Evolutionary conservation across 148 eudicot species (phyloP).

Genomic region (Rhododendron griersonianum): DNA sequence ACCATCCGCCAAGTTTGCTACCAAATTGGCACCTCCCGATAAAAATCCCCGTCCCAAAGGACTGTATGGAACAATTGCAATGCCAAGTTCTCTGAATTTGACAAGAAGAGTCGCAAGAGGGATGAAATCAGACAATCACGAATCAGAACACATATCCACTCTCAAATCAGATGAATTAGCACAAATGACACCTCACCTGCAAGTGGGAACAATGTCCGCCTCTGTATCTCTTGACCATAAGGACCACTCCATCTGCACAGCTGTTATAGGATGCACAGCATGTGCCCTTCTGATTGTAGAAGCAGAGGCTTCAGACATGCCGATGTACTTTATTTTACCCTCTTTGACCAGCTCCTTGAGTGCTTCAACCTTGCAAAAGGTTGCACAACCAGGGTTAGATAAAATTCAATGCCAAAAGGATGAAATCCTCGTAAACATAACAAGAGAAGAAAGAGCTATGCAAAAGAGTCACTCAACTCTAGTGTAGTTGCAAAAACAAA

Average conservation of each 20-base stretch:
- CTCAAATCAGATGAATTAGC: background rate
- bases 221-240: conserved; percentile 11
- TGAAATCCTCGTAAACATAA: background rate
- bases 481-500: background rate
- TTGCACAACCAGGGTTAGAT: background rate
- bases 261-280: conserved; percentile 10
- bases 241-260: conserved; percentile 14
- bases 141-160: background rate
- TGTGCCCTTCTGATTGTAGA: conserved; percentile 13
- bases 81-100: conserved; percentile 10
- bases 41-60: conserved; percentile 11
- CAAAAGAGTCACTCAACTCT: background rate
- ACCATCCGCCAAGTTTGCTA: background rate
- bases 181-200: conserved; percentile 8
- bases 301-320: conserved; percentile 11
- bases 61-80: conserved; percentile 8
- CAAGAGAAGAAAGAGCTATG: background rate
- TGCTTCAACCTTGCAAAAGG: background rate
- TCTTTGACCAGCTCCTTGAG: conserved; percentile 9
- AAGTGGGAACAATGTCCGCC: conserved; percentile 5
- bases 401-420: background rate
- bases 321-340: conserved; percentile 8
- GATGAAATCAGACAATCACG: background rate
- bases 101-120: background rate
- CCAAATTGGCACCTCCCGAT: background rate